phyloP scores from a whole-genome alignment of 768 basidiomycete genomes.

The Fomitopsis pulvina region DNA sequence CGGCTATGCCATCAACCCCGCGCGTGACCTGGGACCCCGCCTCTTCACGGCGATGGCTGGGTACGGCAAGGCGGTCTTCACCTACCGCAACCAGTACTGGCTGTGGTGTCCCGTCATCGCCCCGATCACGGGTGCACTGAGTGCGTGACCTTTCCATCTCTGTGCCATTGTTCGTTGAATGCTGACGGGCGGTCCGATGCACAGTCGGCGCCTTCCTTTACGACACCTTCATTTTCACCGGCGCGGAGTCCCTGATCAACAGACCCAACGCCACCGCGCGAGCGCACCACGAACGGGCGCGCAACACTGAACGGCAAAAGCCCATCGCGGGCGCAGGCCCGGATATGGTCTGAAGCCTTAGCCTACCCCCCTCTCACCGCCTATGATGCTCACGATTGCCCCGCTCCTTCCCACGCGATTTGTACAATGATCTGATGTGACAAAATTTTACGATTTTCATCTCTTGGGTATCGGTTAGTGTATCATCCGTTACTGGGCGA shows the following conservation, averaged over 20 bases:
- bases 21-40: constrained; percentile 67
- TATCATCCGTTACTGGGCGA: background rate
- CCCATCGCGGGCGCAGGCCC: constrained; percentile 9
- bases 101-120: constrained; percentile 61
- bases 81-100: constrained; percentile 56
- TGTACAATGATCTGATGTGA: background rate
- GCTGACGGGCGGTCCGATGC: background rate
- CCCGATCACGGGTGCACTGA: constrained; percentile 51
- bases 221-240: constrained; percentile 51
- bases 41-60: constrained; percentile 66
- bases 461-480: background rate
- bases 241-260: constrained; percentile 48
- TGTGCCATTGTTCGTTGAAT: background rate
- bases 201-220: constrained; percentile 45
- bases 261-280: constrained; percentile 35
- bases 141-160: constrained; percentile 7
- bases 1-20: constrained; percentile 61
- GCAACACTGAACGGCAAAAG: constrained; percentile 10
- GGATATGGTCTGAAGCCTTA: background rate
- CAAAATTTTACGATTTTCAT: background rate
- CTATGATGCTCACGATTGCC: background rate
- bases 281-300: constrained; percentile 14
- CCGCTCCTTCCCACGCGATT: background rate
- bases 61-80: constrained; percentile 42
- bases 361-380: background rate